Conservation (phyloP, 1,139 yeast genomes). For the Zhuliangozyma parablackwelliae region DNA sequence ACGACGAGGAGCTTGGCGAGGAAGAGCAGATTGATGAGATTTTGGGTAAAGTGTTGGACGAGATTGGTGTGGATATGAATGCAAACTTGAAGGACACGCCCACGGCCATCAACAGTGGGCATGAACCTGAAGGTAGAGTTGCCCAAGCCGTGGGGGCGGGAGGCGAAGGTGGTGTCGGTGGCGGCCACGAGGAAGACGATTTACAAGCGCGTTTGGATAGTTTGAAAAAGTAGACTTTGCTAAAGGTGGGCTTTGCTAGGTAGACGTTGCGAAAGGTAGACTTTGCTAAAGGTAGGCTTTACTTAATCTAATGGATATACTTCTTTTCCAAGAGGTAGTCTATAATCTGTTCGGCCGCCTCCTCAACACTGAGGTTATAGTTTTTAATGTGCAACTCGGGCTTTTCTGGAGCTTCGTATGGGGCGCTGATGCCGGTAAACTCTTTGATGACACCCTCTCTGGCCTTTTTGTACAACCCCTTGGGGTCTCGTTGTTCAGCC, state of each 20-base stretch:
- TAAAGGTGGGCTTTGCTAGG: background rate
- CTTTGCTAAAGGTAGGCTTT: background rate
- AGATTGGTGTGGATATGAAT: slow-evolving; percentile 87
- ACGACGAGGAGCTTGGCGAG: slow-evolving; percentile 59
- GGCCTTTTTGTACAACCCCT: slow-evolving; percentile 94
- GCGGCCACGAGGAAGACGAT: slow-evolving; percentile 65
- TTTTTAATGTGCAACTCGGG: slow-evolving; percentile 84
- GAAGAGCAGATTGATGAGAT: slow-evolving; percentile 93
- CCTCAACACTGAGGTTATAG: slow-evolving; percentile 68
- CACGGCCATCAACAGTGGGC: slow-evolving; percentile 34
- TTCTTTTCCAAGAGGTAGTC: slow-evolving; percentile 61
- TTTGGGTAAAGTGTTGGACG: slow-evolving; percentile 87
- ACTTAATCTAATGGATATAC: slow-evolving; percentile 24
- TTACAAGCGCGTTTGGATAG: slow-evolving; percentile 85
- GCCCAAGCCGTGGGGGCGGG: slow-evolving; percentile 43
- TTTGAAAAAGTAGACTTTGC: slow-evolving; percentile 48
- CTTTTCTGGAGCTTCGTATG: slow-evolving; percentile 84
- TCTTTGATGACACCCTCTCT: slow-evolving; percentile 92
- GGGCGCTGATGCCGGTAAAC: slow-evolving; percentile 93
- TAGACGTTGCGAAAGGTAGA: background rate
- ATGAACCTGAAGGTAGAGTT: slow-evolving; percentile 29
- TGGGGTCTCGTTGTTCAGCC: slow-evolving; percentile 95
- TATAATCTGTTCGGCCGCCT: slow-evolving; percentile 69
- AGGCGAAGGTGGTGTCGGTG: slow-evolving; percentile 12
- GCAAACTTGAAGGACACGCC: slow-evolving; percentile 69